A percentile compares a stretch with the other conserved stretches of the same genome.
Evolutionary conservation across 257 asterid genomes (phyloP).

Genomic region (Thymus quinquecostatus): DNA sequence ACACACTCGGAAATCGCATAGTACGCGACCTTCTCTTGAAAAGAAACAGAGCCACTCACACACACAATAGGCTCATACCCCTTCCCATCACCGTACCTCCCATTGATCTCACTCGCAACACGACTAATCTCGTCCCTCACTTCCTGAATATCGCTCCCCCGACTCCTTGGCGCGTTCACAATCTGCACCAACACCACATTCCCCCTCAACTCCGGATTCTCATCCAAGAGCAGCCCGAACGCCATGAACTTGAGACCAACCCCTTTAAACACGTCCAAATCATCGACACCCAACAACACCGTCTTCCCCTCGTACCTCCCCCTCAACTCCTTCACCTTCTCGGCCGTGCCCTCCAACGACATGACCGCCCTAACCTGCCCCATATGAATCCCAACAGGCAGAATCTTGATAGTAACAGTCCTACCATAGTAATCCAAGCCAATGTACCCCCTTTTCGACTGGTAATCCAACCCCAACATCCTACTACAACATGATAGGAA

Average conservation of each 20-base stretch:
- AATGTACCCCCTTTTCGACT: slow-evolving; percentile 86
- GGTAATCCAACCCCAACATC: slow-evolving; percentile 89
- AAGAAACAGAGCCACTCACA: slow-evolving; percentile 62
- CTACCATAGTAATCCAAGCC: slow-evolving; percentile 88
- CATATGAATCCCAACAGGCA: slow-evolving; percentile 83
- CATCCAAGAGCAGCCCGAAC: slow-evolving; percentile 59
- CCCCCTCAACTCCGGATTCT: slow-evolving; percentile 54
- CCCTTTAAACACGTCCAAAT: slow-evolving; percentile 90
- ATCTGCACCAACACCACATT: slow-evolving; percentile 77
- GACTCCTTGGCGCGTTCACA: slow-evolving; percentile 74
- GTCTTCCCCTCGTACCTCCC: slow-evolving; percentile 48
- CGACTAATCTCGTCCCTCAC: slow-evolving; percentile 61
- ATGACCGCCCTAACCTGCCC: slow-evolving; percentile 54
- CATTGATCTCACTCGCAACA: slow-evolving; percentile 57
- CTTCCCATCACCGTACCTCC: slow-evolving; percentile 40
- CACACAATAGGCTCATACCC: slow-evolving; percentile 79
- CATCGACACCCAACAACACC: slow-evolving; percentile 82
- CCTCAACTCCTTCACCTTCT: slow-evolving; percentile 51
- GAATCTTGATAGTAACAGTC: slow-evolving; percentile 75
- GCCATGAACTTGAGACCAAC: slow-evolving; percentile 75
- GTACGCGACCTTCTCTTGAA: slow-evolving; percentile 69
- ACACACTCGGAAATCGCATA: slow-evolving; percentile 73
- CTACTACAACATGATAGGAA: slow-evolving; percentile 92
- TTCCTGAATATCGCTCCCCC: slow-evolving; percentile 69
- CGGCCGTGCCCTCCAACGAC: slow-evolving; percentile 46